Evolutionary conservation across 2,329 filamentous ascomycete genomes (phyloP).

Genomic region (Trichoderma sp.): DNA sequence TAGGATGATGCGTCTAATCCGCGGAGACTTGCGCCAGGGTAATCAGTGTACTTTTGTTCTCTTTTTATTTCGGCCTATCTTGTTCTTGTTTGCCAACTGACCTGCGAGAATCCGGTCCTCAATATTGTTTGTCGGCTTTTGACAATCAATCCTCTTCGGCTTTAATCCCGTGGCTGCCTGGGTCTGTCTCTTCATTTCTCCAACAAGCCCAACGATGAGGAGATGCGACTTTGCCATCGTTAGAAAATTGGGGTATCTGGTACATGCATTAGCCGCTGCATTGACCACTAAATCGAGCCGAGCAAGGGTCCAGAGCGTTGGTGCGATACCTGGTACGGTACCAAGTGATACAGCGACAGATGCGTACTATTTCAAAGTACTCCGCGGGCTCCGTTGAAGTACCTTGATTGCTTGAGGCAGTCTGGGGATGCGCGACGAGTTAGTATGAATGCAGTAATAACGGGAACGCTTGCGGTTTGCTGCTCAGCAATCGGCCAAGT

Average conservation of each 20-base stretch:
- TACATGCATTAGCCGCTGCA: neutral
- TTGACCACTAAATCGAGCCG: neutral
- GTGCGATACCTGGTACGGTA: neutral
- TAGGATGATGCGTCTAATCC: neutral
- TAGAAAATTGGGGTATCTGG: neutral
- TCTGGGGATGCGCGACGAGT: neutral
- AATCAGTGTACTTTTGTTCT: neutral
- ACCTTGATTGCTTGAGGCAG: neutral
- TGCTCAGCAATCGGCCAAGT: neutral
- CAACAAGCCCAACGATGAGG: constrained; percentile 12
- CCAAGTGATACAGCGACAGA: neutral
- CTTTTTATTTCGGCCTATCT: neutral
- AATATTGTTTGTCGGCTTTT: no score
- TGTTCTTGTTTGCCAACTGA: neutral
- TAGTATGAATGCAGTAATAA: neutral
- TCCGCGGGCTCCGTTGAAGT: neutral
- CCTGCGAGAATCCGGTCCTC: neutral
- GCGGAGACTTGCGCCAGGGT: neutral
- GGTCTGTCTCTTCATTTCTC: neutral
- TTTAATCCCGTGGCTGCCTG: constrained; percentile 7
- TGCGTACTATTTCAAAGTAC: neutral
- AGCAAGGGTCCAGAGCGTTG: neutral
- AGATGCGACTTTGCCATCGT: constrained; percentile 11
- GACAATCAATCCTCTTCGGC: neutral
- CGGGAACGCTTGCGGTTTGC: neutral